Evolutionary conservation across 169 alveolate genomes (phyloP).

Genomic region (Hepatocystis sp.): DNA sequence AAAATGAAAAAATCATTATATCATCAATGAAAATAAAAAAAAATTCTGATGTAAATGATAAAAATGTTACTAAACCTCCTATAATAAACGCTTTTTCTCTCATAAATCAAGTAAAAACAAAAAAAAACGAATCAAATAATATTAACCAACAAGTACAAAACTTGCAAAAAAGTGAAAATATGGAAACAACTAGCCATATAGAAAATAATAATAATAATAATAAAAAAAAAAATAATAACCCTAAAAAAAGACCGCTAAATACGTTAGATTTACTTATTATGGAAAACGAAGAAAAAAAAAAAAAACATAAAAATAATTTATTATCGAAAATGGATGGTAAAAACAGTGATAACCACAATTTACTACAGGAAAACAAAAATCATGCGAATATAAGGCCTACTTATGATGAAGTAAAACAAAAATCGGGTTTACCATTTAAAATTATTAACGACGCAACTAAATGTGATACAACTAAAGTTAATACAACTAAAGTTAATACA

Average conservation of each 20-base stretch:
- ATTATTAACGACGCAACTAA: too few relatives aligned
- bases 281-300: slow-evolving; percentile 69
- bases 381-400: too few relatives aligned
- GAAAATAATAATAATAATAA: neutral
- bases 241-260: slow-evolving; percentile 49
- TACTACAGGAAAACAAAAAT: slow-evolving; percentile 1
- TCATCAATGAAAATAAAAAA: slow-evolving; percentile 26
- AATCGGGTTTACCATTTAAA: too few relatives aligned
- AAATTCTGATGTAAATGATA: neutral
- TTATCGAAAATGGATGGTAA: slow-evolving; percentile 2
- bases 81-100: slow-evolving; percentile 18
- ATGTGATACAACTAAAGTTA: too few relatives aligned
- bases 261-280: slow-evolving; percentile 44
- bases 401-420: too few relatives aligned
- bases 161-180: neutral
- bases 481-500: too few relatives aligned
- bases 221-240: neutral
- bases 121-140: slow-evolving; percentile 3
- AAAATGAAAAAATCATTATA: slow-evolving; percentile 51
- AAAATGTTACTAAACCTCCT: slow-evolving; percentile 13
- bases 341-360: neutral
- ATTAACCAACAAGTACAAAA: too few relatives aligned
- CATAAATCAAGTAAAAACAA: slow-evolving; percentile 3
- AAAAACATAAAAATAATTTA: slow-evolving; percentile 8
- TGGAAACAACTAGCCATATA: neutral